Base-by-base conservation (phyloP, 306 rosid genomes). In the Trifolium subterraneum region DNA sequence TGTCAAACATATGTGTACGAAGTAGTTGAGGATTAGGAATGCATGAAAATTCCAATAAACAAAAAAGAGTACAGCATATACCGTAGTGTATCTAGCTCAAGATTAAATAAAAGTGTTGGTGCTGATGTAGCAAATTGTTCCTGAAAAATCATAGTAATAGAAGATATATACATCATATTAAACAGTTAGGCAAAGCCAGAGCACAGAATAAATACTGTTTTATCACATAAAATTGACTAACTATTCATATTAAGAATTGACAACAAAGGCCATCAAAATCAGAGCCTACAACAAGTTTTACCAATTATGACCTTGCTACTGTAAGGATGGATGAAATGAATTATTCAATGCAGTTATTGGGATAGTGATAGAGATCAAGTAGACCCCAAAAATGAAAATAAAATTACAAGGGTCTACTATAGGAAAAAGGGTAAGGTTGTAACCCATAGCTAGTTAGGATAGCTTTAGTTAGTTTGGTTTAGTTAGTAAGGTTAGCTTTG, bases 1-100 rank as follows among this genome's bases (percentile, higher is more conserved):
- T 59, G 71, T 51, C 72, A 84, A 64, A 65, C 68, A 68, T 67
- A 75, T 61, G 44, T 59, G 55, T 75, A 45, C 45, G 44, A 55
- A 20, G 48, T 13, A 72, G 73, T 55, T 60, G 77, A 39, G 78
- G 22, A 72, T 58, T 33, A 58, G 45, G 60, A 67, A 45, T 44
- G 73, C 22, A 77, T 73, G 31, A 67, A 69, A 74, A 58, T 16
- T 54, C 5, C 13, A 51, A 15, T 45, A 42, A 47, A 61, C 5
- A 51, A 51, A 70, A 59, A 67, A 76, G 35, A 68, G 61, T 54
- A 62, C 20, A 52, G 27, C 42, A 36, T 63, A 58, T 87, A 94
- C 98, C 96, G 96, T 72, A 94, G 76, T 16, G 98, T 94, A 51
- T 94, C 98, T 25, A 94, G 93, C 79, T 94, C 98, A 60, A 94